Evolutionary conservation across 768 basidiomycete species (phyloP).

Genomic region (Panaeolus cyanescens): DNA sequence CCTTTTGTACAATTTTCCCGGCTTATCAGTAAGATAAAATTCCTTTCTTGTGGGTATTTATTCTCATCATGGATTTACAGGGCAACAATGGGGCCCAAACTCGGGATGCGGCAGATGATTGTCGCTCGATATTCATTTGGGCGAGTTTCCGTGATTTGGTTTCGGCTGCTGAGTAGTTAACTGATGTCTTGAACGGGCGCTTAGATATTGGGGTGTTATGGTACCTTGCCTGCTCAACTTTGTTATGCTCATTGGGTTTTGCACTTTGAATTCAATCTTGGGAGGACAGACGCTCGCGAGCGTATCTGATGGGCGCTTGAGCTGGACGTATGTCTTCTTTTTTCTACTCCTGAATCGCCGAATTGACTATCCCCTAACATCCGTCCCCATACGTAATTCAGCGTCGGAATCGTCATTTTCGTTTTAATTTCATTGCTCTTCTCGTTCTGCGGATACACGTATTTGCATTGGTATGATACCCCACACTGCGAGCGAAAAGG

Average conservation of each 20-base stretch:
- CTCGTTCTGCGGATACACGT: constrained; percentile 59
- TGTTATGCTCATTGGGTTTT: constrained; percentile 65
- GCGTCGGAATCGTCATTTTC: constrained; percentile 83
- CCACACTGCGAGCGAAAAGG: background rate
- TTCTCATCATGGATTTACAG: constrained; percentile 5
- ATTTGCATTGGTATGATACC: constrained; percentile 43
- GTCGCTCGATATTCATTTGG: constrained; percentile 50
- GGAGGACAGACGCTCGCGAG: constrained; percentile 59
- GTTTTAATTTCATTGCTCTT: constrained; percentile 64
- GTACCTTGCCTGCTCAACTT: constrained; percentile 62
- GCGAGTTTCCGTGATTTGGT: constrained; percentile 19
- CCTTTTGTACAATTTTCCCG: constrained; percentile 57
- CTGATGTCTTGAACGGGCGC: background rate
- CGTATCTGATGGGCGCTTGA: constrained; percentile 39
- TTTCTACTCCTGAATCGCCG: no score
- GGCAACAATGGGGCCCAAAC: constrained; percentile 75
- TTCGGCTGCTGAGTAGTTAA: no score
- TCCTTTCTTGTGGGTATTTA: background rate
- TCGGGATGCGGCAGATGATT: constrained; percentile 88
- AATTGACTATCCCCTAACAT: no score
- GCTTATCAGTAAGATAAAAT: constrained; percentile 68
- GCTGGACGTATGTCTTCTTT: constrained; percentile 39
- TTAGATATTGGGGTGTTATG: constrained; percentile 59
- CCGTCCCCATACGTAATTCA: no score
- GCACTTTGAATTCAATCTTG: constrained; percentile 70